phyloP scores from a whole-genome alignment of 495 filamentous ascomycete species.

The Gamarada debralockiae region DNA sequence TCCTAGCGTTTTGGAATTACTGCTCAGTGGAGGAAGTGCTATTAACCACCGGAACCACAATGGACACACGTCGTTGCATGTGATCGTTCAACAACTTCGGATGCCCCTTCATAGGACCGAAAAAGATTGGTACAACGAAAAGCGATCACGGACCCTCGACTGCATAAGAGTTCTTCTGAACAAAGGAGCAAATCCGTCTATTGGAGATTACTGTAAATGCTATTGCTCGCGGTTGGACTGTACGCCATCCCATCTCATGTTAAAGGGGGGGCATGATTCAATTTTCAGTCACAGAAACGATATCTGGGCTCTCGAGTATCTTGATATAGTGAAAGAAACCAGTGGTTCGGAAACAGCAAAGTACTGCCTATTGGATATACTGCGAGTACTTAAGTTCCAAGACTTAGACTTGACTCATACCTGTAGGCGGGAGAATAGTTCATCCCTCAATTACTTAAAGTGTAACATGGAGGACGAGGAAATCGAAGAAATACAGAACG shows the following conservation, averaged over 20 bases:
- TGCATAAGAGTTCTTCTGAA: slow-evolving; percentile 1
- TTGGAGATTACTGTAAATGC: not conserved
- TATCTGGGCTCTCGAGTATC: not conserved
- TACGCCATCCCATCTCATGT: not conserved
- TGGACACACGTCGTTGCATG: not conserved
- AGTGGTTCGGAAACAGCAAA: not conserved
- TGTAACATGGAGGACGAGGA: not conserved
- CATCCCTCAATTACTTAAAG: not conserved
- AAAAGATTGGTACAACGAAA: not conserved
- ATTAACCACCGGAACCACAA: not conserved
- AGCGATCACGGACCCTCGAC: not conserved
- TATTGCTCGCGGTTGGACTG: not conserved
- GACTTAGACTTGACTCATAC: slow-evolving; percentile 10
- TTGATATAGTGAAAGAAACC: not conserved
- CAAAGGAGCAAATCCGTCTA: not conserved
- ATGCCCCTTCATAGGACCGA: not conserved
- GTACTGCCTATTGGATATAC: not conserved
- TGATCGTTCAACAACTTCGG: not conserved
- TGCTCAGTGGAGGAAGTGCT: not conserved
- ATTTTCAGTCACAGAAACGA: not conserved
- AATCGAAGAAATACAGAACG: not conserved
- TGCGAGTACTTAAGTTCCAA: slow-evolving; percentile 1
- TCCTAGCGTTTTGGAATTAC: not conserved
- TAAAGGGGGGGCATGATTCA: not conserved
- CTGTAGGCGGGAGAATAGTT: not conserved